Conservation (phyloP, 129 eudicot species). For the Arctium lappa region DNA sequence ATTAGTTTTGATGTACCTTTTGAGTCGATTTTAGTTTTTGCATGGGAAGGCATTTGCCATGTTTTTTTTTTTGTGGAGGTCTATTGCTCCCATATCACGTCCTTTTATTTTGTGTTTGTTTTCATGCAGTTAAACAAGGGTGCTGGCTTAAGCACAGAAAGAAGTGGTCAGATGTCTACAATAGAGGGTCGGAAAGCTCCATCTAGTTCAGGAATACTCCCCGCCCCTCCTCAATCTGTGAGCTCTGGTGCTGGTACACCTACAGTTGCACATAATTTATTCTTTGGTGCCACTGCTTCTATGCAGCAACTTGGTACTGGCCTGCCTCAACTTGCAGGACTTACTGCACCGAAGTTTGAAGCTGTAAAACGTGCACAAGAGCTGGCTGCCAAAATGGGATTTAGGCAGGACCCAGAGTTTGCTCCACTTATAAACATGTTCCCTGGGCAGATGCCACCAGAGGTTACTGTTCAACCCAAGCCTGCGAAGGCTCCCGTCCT, state of each 20-base stretch:
- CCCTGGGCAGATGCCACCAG: slow-evolving; percentile 87
- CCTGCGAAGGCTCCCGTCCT: slow-evolving; percentile 97
- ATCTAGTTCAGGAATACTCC: slow-evolving; percentile 38
- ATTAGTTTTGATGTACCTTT: not conserved
- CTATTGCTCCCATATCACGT: not conserved
- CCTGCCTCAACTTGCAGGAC: slow-evolving; percentile 64
- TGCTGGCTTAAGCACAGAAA: slow-evolving; percentile 33
- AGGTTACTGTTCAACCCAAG: slow-evolving; percentile 67
- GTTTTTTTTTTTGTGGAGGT: not conserved
- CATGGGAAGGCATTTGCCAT: not conserved
- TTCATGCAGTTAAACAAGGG: slow-evolving; percentile 58
- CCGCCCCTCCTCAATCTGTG: slow-evolving; percentile 35
- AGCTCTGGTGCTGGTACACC: slow-evolving; percentile 8
- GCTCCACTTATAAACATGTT: slow-evolving; percentile 91
- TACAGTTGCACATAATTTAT: slow-evolving; percentile 17
- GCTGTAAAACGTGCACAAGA: slow-evolving; percentile 97
- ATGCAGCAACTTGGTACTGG: slow-evolving; percentile 41
- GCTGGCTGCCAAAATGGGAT: slow-evolving; percentile 95
- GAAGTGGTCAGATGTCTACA: slow-evolving; percentile 35
- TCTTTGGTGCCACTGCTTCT: slow-evolving; percentile 35
- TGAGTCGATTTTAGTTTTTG: not conserved
- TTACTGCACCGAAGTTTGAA: slow-evolving; percentile 72
- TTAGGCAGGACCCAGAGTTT: slow-evolving; percentile 88
- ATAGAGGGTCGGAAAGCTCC: slow-evolving; percentile 41
- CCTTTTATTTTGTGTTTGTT: not conserved